Base-by-base conservation (phyloP, 495 filamentous ascomycete species). In the Astrocystis sublimbata region DNA sequence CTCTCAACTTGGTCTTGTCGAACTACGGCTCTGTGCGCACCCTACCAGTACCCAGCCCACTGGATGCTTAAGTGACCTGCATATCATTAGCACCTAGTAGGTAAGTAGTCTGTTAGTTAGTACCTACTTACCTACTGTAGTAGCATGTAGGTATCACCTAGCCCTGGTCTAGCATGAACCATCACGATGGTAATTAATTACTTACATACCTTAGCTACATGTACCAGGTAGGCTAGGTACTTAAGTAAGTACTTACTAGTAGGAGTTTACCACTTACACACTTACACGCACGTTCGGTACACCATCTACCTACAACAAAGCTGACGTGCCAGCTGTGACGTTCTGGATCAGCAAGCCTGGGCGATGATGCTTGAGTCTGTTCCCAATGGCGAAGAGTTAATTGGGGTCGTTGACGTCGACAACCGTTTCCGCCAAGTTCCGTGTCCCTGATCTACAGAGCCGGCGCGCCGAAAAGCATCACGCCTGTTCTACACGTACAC, bases 401-500 rank as follows among this genome's bases (percentile, higher is more conserved):
- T 55, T 71, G 41, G 64, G 66, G 60, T 55, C 65, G 66, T 58
- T 64, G 33, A 46, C 60, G 40, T 66, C 56, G 61, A 53, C 54
- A 67, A 61, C 46, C 58, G 59, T 19, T 64, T 38, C 66, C 63
- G 66, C 52, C 50, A 63, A 54, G 63, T 65, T 69, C 68, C 64
- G 66, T 56, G 30, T 71, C 68, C 66, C 68, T 69, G 68, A 69
- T 71, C 68, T 68, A 24, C 68, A 61, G 58, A 68, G 64, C 68
- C 68, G 68, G 62, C 64, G 12, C 63, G 13, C 38, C 47, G 56
- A 47, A 52, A 30, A 17, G 47, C 38, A 46, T 35, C 43, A 50
- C 45, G 54, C 59, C 64, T 3, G 62, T 50, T 38, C 56, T n/a
- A n/a, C n/a, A n/a, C n/a, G n/a, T n/a, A n/a, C n/a, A n/a, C n/a